Base-by-base conservation (phyloP, 1,284 basidiomycete species). In the Earliella scabrosa region DNA sequence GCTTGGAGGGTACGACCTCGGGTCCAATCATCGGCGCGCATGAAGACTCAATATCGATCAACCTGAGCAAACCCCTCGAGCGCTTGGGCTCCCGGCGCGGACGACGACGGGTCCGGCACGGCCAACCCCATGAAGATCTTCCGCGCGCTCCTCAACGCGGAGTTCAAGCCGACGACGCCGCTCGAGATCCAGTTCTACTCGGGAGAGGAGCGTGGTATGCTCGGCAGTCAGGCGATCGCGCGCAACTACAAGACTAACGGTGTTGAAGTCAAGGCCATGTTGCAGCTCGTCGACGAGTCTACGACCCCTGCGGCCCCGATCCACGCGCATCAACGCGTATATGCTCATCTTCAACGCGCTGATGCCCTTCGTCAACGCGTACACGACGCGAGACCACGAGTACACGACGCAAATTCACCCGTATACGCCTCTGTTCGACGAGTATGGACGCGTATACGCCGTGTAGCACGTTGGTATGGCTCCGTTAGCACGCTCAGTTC, bases 131-230 rank as follows among this genome's bases (percentile, higher is more conserved):
- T 92, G 26, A 84, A 87, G 66, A 81, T 56, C 47, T 50, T 88
- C 68, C 76, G 82, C 26, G 80, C 78, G 4, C 79, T 91, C 20
- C 74, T 83, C 39, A 69, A 74, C 10, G 70, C 75, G 35, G 76
- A 77, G 24, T 89, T 80, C 72, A 73, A 72, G 18, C 85, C 87
- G 1, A 71, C 76, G 16, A 72, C 69, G 4, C 80, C 86, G 3
- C 79, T 90, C 54, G 87, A 90, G 68, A 85, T 88, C 71, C 86
- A 88, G 71, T 90, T 80, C 77, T 77, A 84, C 70, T 78, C 81
- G 26, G 85, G 81, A 16, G 86, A 88, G 68, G 85, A 88, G 67
- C 80, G 76, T 16, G 87, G 87, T 14, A 74, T 89, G 9, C 77
- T 90, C 24, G 88, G 87, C 10, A 82, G 79, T 38, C 82, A 88